Percentiles rank a stretch among this genome's conserved stretches.
Evolutionary conservation across 306 rosid genomes (phyloP).

Genomic region (Fragaria nilgerrensis): DNA sequence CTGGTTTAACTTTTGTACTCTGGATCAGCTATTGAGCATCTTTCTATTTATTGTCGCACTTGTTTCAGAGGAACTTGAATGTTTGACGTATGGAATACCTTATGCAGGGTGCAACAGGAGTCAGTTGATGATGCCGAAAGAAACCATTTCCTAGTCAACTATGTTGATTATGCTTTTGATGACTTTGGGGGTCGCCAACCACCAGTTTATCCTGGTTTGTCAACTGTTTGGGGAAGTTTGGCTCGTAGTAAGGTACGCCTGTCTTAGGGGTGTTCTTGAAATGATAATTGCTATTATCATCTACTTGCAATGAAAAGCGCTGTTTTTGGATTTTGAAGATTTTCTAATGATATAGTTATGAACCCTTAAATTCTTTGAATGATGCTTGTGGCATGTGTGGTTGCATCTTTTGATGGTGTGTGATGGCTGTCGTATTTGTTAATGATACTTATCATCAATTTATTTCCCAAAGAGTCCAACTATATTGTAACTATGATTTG

Average conservation of each 20-base stretch:
- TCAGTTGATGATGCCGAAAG: slow-evolving; percentile 95
- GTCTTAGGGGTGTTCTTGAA: slow-evolving; percentile 20
- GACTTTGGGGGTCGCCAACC: slow-evolving; percentile 99
- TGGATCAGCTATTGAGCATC: slow-evolving; percentile 4
- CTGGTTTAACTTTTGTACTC: not conserved
- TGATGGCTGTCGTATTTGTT: not conserved
- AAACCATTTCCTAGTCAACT: slow-evolving; percentile 90
- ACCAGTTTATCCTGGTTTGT: slow-evolving; percentile 95
- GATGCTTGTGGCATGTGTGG: not conserved
- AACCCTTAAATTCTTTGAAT: not conserved
- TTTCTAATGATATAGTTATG: not conserved
- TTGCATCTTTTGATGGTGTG: not conserved
- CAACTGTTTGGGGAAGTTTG: slow-evolving; percentile 99
- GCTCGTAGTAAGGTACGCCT: slow-evolving; percentile 88
- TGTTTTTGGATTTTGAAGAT: not conserved
- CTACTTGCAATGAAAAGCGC: not conserved
- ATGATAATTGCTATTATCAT: slow-evolving; percentile 10
- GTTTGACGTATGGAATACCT: slow-evolving; percentile 18
- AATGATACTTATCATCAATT: slow-evolving; percentile 11
- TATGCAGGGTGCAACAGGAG: slow-evolving; percentile 97
- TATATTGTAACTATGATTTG: slow-evolving; percentile 21
- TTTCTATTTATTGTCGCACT: not conserved
- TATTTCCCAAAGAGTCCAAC: slow-evolving; percentile 10
- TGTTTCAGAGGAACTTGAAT: slow-evolving; percentile 1
- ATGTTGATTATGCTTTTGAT: slow-evolving; percentile 95